Evolutionary conservation across 2,329 filamentous ascomycete species (phyloP), one percentile per base, ranked within the genome.

Genomic region (Xylariaceae sp.): DNA sequence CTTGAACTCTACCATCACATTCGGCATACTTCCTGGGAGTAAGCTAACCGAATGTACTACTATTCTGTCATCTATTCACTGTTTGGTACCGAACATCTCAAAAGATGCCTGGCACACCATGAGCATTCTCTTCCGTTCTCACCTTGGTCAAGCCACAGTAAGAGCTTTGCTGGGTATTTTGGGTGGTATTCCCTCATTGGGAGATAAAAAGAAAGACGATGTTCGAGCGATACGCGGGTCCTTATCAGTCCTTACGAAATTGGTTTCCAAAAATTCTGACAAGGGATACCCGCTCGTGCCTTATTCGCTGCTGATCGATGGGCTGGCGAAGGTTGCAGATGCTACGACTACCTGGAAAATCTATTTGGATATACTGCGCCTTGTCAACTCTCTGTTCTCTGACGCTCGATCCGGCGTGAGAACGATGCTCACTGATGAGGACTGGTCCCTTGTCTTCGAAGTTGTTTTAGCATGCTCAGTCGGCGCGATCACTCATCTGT

Each of bases 21-120:
- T 86, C 60, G 82, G 83, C 4, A 77, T 81, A 25, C 80, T 91
- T 37, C 86, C 86, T 0, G 70, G 67, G 40, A 70, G 71, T 44
- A 81, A 79, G 47, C 72, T 90, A 33, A 76, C 76, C 54, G 74
- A 76, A 25, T 88, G 83, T 57, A 73, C 91, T 27, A 80, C 85
- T 50, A 77, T 89, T 3, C 70, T 91, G 42, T 85, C 84, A 56
- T 85, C 83, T 33, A 85, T 89, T 48, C 84, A 85, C 61, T 82
- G 79, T 49, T 71, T 87, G 40, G 77, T 90, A 2, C 68, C 71
- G 11, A 71, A 67, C 37, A 72, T 87, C 10, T 72, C 79, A 47
- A 79, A 82, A 50, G 74, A 78, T 33, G 76, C 85, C 3, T 90
- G 86, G 85, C 79, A 80, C 49, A 83, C 82, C 1, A 70, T 90